Conservation (phyloP, 2,329 filamentous ascomycete species). For the Chrysoporthe puriensis region DNA sequence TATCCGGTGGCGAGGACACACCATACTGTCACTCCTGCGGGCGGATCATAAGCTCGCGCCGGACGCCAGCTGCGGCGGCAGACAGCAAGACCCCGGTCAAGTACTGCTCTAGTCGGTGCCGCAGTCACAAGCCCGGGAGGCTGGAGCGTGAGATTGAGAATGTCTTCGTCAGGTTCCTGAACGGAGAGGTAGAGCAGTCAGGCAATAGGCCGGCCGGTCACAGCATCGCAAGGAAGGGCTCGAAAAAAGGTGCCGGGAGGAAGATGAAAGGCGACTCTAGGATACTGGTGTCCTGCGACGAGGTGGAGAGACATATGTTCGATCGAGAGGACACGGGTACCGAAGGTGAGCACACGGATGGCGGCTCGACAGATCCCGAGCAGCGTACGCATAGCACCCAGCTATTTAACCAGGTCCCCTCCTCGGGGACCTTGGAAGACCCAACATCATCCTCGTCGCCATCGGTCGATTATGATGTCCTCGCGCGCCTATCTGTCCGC, state of each 20-base stretch:
- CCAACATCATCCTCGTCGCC: neutral
- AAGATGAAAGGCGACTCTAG: slow-evolving; percentile 54
- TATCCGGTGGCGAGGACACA: slow-evolving; percentile 48
- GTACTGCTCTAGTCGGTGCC: slow-evolving; percentile 62
- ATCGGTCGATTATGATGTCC: slow-evolving; percentile 29
- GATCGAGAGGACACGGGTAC: slow-evolving; percentile 45
- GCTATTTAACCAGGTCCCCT: neutral
- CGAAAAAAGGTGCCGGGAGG: slow-evolving; percentile 37
- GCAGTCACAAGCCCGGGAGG: slow-evolving; percentile 52
- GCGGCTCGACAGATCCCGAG: neutral
- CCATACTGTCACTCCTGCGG: slow-evolving; percentile 63
- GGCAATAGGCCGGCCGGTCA: neutral
- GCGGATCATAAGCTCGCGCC: slow-evolving; percentile 51
- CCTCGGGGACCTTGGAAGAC: slow-evolving; percentile 14
- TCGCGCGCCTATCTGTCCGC: slow-evolving; percentile 41
- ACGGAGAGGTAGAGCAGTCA: slow-evolving; percentile 22
- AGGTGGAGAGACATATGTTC: slow-evolving; percentile 56
- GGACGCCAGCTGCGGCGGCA: slow-evolving; percentile 25
- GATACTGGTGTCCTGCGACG: slow-evolving; percentile 52
- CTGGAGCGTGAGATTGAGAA: slow-evolving; percentile 57
- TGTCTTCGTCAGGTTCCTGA: slow-evolving; percentile 46
- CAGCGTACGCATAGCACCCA: neutral
- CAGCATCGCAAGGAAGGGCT: slow-evolving; percentile 8
- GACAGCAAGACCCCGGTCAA: slow-evolving; percentile 40
- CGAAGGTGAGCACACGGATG: slow-evolving; percentile 41